phyloP scores from a whole-genome alignment of 345 rosid genomes.

The Linum tenue region DNA sequence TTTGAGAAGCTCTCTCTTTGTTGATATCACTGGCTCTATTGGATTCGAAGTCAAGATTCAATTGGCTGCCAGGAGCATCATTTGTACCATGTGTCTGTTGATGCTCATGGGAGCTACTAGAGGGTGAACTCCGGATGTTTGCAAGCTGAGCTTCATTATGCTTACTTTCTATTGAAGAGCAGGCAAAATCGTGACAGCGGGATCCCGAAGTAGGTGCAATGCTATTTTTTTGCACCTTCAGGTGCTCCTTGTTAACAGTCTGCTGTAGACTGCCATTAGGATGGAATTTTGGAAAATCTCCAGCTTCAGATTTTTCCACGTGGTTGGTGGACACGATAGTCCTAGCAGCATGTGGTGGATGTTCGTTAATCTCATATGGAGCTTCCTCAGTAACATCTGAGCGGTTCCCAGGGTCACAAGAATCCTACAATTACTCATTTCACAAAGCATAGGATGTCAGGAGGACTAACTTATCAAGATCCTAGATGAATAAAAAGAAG shows the following conservation, averaged over 20 bases:
- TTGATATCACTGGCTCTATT: conserved; percentile 19
- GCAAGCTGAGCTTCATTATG: conserved; percentile 20
- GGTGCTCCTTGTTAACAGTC: conserved; percentile 17
- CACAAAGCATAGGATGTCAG: conserved; percentile 16
- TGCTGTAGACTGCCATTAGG: conserved; percentile 22
- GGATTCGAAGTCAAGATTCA: conserved; percentile 24
- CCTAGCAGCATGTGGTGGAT: conserved; percentile 24
- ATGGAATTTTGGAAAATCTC: conserved; percentile 24
- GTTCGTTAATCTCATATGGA: conserved; percentile 47
- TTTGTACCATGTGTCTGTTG: conserved; percentile 7
- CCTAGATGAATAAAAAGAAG: not conserved
- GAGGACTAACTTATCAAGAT: not conserved
- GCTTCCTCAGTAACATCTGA: conserved; percentile 81
- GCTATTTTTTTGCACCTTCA: too few relatives aligned
- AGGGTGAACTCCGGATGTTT: conserved; percentile 13
- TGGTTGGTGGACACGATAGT: conserved; percentile 18
- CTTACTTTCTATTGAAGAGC: conserved; percentile 23
- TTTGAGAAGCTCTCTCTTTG: conserved; percentile 25
- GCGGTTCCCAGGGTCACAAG: conserved; percentile 69
- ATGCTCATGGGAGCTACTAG: conserved; percentile 13
- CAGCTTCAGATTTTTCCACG: conserved; percentile 25
- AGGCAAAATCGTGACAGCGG: conserved; percentile 25
- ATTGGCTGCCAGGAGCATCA: conserved; percentile 14
- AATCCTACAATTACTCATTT: conserved; percentile 42
- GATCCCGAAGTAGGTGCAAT: conserved; percentile 25